These are phyloP conservation scores for Mortierella antarctica DNA, from an alignment of 192 early-diverging fungal species.

Conservation along the genomic window DNA sequence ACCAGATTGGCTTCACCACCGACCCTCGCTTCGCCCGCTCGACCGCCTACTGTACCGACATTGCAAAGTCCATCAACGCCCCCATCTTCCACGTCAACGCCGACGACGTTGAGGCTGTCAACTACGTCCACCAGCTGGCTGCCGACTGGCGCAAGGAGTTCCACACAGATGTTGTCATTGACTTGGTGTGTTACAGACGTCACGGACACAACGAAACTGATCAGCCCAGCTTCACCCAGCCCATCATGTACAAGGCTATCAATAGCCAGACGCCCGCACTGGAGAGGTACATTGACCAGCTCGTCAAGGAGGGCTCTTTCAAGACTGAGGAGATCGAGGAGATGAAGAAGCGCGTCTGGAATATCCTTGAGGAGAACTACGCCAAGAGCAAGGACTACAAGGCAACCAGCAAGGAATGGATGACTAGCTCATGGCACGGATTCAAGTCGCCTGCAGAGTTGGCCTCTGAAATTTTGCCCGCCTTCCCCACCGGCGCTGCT, in stretches of 20 bases:
- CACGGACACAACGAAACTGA: conserved; percentile 99
- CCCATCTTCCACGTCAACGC: conserved; percentile 99
- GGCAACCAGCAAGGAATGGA: conserved; percentile 92
- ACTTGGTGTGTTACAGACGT: conserved; percentile 97
- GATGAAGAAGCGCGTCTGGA: conserved; percentile 94
- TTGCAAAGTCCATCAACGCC: conserved; percentile 95
- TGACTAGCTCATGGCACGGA: conserved; percentile 93
- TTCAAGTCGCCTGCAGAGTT: conserved; percentile 85
- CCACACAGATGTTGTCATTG: conserved; percentile 97
- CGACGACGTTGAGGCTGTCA: conserved; percentile 97
- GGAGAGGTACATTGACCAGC: conserved; percentile 87
- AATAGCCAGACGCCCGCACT: conserved; percentile 85
- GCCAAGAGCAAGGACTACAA: conserved; percentile 89
- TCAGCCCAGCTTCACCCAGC: conserved; percentile 98
- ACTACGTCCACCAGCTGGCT: conserved; percentile 93
- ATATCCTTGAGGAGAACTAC: conserved; percentile 93
- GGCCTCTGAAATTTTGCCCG: conserved; percentile 75
- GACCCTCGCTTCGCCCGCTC: conserved; percentile 96
- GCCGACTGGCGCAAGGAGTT: conserved; percentile 96
- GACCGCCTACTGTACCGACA: conserved; percentile 96
- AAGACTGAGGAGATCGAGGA: conserved; percentile 84
- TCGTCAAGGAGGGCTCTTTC: conserved; percentile 86
- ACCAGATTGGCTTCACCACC: conserved; percentile 99
- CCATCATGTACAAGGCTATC: conserved; percentile 95
- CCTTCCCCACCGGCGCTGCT: conserved; percentile 76